Evolutionary conservation across 345 rosid species (phyloP), one percentile per base, ranked within the genome.

Genomic region (Melaleuca alternifolia): DNA sequence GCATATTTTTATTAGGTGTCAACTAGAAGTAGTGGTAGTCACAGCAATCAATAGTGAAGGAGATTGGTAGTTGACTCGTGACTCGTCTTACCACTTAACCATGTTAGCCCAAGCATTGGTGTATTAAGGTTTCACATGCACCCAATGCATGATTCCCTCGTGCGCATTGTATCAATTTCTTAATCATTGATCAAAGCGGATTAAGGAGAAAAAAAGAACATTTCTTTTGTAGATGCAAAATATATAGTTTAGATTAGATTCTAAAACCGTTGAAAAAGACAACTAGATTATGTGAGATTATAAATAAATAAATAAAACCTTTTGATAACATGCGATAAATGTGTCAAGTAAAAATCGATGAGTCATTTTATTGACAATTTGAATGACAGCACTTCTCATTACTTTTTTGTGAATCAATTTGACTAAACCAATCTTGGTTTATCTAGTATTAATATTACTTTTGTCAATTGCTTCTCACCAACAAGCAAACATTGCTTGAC

Each of bases 241-340:
- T 30, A 20, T 65, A 5, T 71, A 20, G 48, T 71, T 71, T 7
- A 33, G 79, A 71, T 71, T 37, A 71, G 79, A 33, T 18, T 48
- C 26, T 9, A 71, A 71, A 18, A 71, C 26, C 11, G 26, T 48
- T 5, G 2, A 0, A 12, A 65, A 65, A 65, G 23, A 5, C 41
- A 33, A 12, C 77, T 9, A 65, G 12, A 33, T 33, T 33, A 16
- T 6, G 11, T 18, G 33, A 23, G 5, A 65, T 16, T 65, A 26
- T 24, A 26, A 57, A 57, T 12, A 57, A 57, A 57, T n/a, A n/a
- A n/a, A n/a, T n/a, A n/a, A n/a, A n/a, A n/a, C 30, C 13, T 57
- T 0, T 0, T 2, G 12, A 57, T 5, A n/a, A 59, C 37, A n/a
- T 6, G 6, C n/a, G 33, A 59, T n/a, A 59, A 1, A 28, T 13